Base-by-base conservation (phyloP, 371 early-diverging fungal species). In the Zychaea mexicana region DNA sequence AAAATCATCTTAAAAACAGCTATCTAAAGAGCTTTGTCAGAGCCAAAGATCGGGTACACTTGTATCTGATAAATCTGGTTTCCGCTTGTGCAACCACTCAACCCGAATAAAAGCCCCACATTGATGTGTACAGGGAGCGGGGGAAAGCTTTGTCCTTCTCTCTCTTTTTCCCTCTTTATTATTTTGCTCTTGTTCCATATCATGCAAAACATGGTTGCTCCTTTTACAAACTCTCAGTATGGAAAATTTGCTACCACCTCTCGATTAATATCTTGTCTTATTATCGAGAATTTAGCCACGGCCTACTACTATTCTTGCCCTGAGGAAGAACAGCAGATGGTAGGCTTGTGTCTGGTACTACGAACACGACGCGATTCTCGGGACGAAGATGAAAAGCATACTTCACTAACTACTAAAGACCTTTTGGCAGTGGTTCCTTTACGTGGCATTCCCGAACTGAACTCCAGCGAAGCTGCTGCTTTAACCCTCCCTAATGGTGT, bases 191-290 rank as follows among this genome's bases (percentile, higher is more conserved):
- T 42, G 4, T 42, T 12, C 15, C 5, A 42, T 17, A 6, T 15
- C 4, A 42, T 42, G 42, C n/a, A n/a, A n/a, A n/a, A 42, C 42
- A 12, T 12, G 4, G 42, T 42, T n/a, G n/a, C n/a, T n/a, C 42
- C 22, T 17, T 49, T 13, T 15, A 69, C 63, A 27, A 77, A 75
- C 22, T 27, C 64, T 45, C 76, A 76, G 31, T 81, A 68, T 60
- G 74, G 79, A 33, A 77, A 69, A 28, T 79, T 77, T 62, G 88
- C 90, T 58, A 87, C 88, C 1, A 72, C 77, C 8, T 87, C 89
- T 15, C 82, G 91, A 30, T 67, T 90, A 6, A 62, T 89, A 17
- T 64, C 84, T 6, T 89, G 88, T 57, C 67, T 88, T 17, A 83
- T 83, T 22, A 87, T 85, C 49, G 91, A 90, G 64, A 54, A 65